phyloP scores from a whole-genome alignment of 2,329 filamentous ascomycete genomes.

The Kalmusia sp. region DNA sequence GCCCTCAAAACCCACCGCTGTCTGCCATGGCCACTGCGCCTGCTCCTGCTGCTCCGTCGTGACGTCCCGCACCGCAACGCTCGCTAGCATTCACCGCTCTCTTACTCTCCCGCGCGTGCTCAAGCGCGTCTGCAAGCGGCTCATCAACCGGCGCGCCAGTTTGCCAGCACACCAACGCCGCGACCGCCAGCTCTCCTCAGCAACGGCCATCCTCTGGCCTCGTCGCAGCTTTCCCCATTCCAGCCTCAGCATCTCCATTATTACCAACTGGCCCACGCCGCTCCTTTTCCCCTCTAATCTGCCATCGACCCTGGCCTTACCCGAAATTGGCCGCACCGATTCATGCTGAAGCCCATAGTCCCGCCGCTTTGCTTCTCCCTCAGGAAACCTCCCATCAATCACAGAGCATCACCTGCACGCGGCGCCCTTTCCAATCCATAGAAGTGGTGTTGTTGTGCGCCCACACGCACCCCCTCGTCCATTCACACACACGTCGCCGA shows the following conservation, averaged over 20 bases:
- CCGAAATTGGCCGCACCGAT: constrained; percentile 42
- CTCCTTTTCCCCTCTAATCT: constrained; percentile 47
- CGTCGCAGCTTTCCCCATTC: constrained; percentile 36
- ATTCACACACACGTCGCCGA: constrained; percentile 36
- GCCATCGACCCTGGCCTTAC: constrained; percentile 40
- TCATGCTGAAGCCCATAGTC: constrained; percentile 44
- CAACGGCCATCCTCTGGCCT: constrained; percentile 46
- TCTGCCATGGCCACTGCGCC: constrained; percentile 17
- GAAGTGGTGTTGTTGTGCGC: constrained; percentile 26
- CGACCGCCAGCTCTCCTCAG: constrained; percentile 46
- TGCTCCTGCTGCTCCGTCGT: not conserved
- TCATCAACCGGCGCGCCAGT: constrained; percentile 17
- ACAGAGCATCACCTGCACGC: constrained; percentile 24
- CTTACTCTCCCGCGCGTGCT: not conserved
- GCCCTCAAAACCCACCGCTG: constrained; percentile 13
- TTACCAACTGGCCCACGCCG: constrained; percentile 40
- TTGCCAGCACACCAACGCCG: constrained; percentile 46
- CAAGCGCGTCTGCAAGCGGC: constrained; percentile 16
- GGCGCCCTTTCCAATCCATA: constrained; percentile 23
- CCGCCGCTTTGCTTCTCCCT: constrained; percentile 31
- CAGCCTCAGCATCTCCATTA: constrained; percentile 40
- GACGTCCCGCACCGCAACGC: constrained; percentile 1
- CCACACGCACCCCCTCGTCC: constrained; percentile 15
- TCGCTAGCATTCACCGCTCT: constrained; percentile 11
- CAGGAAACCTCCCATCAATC: constrained; percentile 38